Conservation (phyloP, 176 grass and related monocot genomes). For the maize (Zea mays) region DNA sequence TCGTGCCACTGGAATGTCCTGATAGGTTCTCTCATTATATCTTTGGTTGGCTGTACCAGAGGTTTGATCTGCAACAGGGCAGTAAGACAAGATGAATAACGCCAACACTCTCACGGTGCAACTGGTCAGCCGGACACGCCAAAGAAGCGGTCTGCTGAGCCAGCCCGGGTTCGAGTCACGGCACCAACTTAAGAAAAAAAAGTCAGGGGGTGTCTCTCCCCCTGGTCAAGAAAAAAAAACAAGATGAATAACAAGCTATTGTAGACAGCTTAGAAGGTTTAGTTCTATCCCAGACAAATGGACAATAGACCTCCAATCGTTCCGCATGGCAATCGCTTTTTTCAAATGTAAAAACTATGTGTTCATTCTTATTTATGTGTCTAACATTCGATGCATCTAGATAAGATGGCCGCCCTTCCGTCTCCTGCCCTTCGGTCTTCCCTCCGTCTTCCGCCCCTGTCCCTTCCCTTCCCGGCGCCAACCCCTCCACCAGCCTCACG, state of each 20-base stretch:
- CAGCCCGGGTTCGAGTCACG: no score
- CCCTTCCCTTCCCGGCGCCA: no score
- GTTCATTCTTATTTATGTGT: background rate
- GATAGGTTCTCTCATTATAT: slow-evolving; percentile 83
- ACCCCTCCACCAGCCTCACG: no score
- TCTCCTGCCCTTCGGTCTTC: no score
- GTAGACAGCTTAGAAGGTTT: background rate
- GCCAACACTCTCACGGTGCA: no score
- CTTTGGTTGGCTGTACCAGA: slow-evolving; percentile 88
- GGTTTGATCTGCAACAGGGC: slow-evolving; percentile 74
- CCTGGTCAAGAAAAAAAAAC: no score
- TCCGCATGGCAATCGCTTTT: background rate
- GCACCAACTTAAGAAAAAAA: no score
- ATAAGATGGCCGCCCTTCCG: no score
- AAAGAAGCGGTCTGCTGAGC: no score
- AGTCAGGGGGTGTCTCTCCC: no score
- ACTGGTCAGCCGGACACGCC: no score
- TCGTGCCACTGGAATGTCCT: slow-evolving; percentile 83
- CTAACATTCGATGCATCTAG: slow-evolving; percentile 10
- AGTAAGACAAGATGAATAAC: slow-evolving; percentile 18
- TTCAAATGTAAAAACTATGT: slow-evolving; percentile 8
- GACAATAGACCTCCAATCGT: background rate
- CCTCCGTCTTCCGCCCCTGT: no score
- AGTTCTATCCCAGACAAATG: slow-evolving; percentile 3
- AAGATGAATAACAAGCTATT: slow-evolving; percentile 1